Percentiles rank a stretch among this genome's conserved stretches.
Conservation (phyloP, 1,284 basidiomycete genomes). For the Ceratobasidium sp. region DNA sequence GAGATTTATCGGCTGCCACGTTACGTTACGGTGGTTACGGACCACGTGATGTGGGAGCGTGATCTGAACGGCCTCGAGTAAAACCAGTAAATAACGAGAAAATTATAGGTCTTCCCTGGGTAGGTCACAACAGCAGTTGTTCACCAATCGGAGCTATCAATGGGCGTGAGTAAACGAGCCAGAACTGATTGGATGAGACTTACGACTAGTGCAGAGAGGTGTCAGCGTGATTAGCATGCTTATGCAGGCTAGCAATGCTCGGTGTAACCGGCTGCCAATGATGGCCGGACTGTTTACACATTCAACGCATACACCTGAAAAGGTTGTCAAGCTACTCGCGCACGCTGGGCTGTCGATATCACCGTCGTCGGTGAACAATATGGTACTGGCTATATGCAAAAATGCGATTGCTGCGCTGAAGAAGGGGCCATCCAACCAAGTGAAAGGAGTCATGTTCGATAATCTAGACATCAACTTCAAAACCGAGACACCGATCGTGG, state of each 20-base stretch:
- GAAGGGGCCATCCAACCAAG: background rate
- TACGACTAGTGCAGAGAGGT: background rate
- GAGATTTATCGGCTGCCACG: no score
- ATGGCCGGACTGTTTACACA: constrained; percentile 3
- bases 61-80: no score
- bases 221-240: constrained; percentile 9
- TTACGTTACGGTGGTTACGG: no score
- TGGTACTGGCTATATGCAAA: background rate
- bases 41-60: no score
- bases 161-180: background rate
- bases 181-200: background rate
- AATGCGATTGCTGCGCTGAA: constrained; percentile 2
- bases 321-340: constrained; percentile 19
- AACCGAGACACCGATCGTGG: constrained; percentile 5
- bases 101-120: no score
- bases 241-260: constrained; percentile 17
- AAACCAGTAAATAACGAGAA: no score
- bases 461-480: constrained; percentile 15
- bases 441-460: background rate
- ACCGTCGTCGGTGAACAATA: constrained; percentile 14
- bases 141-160: background rate
- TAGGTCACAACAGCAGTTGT: no score
- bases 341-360: constrained; percentile 19
- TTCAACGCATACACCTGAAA: constrained; percentile 23
- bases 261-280: constrained; percentile 21